A percentile compares a stretch with the other conserved stretches of the same genome.
These are phyloP conservation scores for Hypocrella siamensis DNA, from an alignment of 2,329 filamentous ascomycete species.

Conservation along the genomic window DNA sequence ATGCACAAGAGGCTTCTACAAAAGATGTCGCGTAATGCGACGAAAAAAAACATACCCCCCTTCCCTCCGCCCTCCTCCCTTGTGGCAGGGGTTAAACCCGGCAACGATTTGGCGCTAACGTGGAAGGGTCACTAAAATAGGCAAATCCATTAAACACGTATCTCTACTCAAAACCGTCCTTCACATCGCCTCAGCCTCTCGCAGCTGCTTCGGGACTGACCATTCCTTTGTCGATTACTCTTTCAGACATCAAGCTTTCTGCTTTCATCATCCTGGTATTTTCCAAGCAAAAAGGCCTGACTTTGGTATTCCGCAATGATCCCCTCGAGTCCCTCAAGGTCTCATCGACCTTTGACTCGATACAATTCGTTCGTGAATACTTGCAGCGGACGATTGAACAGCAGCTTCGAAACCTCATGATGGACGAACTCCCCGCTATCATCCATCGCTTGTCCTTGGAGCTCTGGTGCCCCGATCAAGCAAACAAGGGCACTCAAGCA, in stretches of 20 bases:
- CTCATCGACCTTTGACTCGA: conserved; percentile 96
- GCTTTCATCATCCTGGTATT: conserved; percentile 97
- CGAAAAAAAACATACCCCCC: background rate
- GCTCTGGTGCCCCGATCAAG: conserved; percentile 78
- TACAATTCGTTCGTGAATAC: conserved; percentile 95
- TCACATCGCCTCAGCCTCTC: conserved; percentile 82
- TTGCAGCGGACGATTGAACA: conserved; percentile 90
- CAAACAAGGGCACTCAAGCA: conserved; percentile 28
- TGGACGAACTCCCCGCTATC: conserved; percentile 94
- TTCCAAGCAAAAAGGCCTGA: conserved; percentile 91
- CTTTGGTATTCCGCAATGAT: conserved; percentile 94
- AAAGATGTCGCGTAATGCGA: conserved; percentile 3
- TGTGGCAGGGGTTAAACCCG: conserved; percentile 1
- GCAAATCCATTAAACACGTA: conserved; percentile 96
- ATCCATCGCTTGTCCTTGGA: conserved; percentile 84
- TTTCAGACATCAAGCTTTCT: conserved; percentile 89
- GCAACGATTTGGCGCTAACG: conserved; percentile 1
- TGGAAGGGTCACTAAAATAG: conserved; percentile 21
- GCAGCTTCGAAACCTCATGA: conserved; percentile 83
- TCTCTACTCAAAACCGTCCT: conserved; percentile 75
- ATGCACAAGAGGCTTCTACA: background rate
- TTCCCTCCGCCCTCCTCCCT: background rate
- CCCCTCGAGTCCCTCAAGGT: conserved; percentile 96
- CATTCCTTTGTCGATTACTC: conserved; percentile 91
- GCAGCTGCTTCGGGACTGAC: conserved; percentile 85